Percentiles rank a stretch among this genome's conserved stretches.
Conservation (phyloP, 768 basidiomycete species). For the Amanita subjunquillea region DNA sequence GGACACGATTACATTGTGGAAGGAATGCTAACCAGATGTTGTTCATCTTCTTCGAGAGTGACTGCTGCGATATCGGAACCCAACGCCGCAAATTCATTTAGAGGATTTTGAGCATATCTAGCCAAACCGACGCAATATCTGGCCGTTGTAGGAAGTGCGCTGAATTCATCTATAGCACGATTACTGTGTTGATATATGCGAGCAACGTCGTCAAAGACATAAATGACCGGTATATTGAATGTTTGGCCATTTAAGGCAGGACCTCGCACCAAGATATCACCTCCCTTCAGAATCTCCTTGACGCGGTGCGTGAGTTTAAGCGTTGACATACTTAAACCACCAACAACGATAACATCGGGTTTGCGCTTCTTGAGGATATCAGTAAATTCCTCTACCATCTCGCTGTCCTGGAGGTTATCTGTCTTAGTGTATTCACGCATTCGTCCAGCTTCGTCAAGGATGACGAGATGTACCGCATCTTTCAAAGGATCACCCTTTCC, state of each 20-base stretch:
- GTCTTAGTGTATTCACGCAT: conserved; percentile 85
- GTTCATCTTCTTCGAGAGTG: conserved; percentile 75
- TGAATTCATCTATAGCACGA: conserved; percentile 78
- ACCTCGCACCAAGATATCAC: conserved; percentile 17
- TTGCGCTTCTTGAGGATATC: conserved; percentile 75
- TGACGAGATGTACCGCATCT: conserved; percentile 79
- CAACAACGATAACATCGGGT: conserved; percentile 83
- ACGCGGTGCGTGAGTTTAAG: conserved; percentile 55
- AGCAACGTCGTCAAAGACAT: conserved; percentile 85
- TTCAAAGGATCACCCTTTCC: conserved; percentile 91
- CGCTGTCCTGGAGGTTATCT: conserved; percentile 72
- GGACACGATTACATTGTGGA: conserved; percentile 5
- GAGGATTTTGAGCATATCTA: conserved; percentile 84
- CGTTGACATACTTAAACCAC: conserved; percentile 82
- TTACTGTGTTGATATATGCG: conserved; percentile 88
- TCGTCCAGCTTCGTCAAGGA: conserved; percentile 81
- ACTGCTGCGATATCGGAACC: conserved; percentile 79
- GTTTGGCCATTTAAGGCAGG: conserved; percentile 23
- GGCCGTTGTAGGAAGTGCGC: conserved; percentile 61
- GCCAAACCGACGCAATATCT: conserved; percentile 94
- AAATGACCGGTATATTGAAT: conserved; percentile 66
- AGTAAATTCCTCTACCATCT: conserved; percentile 61
- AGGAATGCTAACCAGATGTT: conserved; percentile 57
- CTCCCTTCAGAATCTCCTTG: conserved; percentile 37
- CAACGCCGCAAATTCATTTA: conserved; percentile 90